Evolutionary conservation across 768 basidiomycete species (phyloP), one percentile per base, ranked within the genome.

Genomic region (Rhizopogon vinicolor): DNA sequence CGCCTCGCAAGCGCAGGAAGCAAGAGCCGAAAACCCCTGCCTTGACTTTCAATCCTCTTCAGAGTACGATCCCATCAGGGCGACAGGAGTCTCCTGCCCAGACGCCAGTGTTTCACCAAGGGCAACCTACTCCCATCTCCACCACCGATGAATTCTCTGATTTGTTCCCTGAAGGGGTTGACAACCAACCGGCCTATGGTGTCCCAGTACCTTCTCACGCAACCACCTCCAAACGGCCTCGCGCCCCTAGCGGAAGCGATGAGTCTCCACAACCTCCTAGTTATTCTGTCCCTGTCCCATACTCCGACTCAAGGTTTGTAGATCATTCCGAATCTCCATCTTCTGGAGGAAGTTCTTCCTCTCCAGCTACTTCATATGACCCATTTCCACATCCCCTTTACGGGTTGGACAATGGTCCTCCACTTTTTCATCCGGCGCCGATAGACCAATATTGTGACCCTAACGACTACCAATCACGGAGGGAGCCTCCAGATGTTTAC

Each of bases 1-100:
- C 29, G 42, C 51, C 58, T 33, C 42, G 14, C 14, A 71, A 61
- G 52, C 63, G 54, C 54, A 69, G 69, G 61, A 72, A 58, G 58
- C 62, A 46, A 16, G 0, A 18, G 10, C 69, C 69, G 18, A 39
- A 56, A 18, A 70, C 55, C 14, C 59, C 69, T 7, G 43, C 18
- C 41, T 14, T 65, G 3, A 3, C 57, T 18, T 72, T 61, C 39
- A 3, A 61, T 55, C 69, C 69, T 45, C 53, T 33, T 18, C 1
- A 49, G 31, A 60, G n/a, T 10, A 25, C 16, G 16, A 43, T 70
- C 18, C 71, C 66, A n/a, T 44, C 58, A 9, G 69, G 69, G 9
- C 58, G 7, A 45, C 69, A 62, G 46, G 62, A 62, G 29, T 40
- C 59, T 2, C 44, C 58, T 12, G 19, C 14, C 19, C 48, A 56